Conservation (phyloP, 139 green algal genomes). For the Coelastrella sp. region DNA sequence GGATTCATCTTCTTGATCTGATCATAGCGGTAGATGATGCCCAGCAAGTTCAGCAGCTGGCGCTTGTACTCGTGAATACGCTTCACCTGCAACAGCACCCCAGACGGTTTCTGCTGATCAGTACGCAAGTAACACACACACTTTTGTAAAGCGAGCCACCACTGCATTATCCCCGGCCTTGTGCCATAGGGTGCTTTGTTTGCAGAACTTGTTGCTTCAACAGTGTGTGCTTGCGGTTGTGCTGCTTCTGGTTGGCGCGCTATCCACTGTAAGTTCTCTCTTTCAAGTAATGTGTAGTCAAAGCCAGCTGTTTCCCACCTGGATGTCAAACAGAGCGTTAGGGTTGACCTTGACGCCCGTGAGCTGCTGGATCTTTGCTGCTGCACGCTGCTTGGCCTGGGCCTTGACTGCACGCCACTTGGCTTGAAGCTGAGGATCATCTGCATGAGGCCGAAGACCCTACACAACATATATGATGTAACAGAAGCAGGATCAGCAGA, state of each 20-base stretch:
- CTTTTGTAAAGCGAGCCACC: neutral
- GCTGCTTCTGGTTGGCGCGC: too few relatives aligned
- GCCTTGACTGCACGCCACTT: constrained; percentile 93
- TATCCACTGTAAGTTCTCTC: too few relatives aligned
- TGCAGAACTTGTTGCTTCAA: too few relatives aligned
- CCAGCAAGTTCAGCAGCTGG: constrained; percentile 95
- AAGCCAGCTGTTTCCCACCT: constrained; percentile 51
- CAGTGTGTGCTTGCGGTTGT: too few relatives aligned
- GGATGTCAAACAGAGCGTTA: constrained; percentile 95
- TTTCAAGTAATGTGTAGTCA: too few relatives aligned
- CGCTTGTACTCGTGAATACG: constrained; percentile 99
- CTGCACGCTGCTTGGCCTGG: constrained; percentile 87
- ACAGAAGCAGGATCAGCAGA: too few relatives aligned
- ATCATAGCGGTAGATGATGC: constrained; percentile 92
- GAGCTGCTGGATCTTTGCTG: constrained; percentile 62
- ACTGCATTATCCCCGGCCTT: too few relatives aligned
- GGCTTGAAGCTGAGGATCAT: constrained; percentile 88
- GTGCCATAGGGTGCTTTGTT: too few relatives aligned
- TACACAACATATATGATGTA: neutral
- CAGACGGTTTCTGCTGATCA: neutral
- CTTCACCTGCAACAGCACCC: constrained; percentile 87
- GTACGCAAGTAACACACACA: neutral
- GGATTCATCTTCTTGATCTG: constrained; percentile 92
- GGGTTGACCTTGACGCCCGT: constrained; percentile 84
- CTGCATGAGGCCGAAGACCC: constrained; percentile 72